A percentile compares a stretch with the other conserved stretches of the same genome.
These are phyloP conservation scores for Ceratobasidium sp. DNA, from an alignment of 1,284 basidiomycete species.

Conservation along the genomic window DNA sequence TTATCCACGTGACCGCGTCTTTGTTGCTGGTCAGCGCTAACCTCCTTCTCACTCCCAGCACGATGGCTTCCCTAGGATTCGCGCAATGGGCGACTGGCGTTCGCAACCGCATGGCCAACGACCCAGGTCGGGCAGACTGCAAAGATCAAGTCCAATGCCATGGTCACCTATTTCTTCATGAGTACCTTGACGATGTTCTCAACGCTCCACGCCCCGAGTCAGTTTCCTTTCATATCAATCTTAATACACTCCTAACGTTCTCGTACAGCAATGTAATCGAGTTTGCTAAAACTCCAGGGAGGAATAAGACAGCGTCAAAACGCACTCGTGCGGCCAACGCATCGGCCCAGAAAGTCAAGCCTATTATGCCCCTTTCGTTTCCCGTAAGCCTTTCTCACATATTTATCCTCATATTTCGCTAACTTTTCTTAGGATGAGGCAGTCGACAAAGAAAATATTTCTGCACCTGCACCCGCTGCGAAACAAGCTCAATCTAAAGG, in stretches of 20 bases:
- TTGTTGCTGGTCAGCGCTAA: slow-evolving; percentile 36
- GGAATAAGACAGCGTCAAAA: slow-evolving; percentile 70
- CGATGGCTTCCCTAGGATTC: slow-evolving; percentile 40
- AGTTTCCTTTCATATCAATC: slow-evolving; percentile 7
- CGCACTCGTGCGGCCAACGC: slow-evolving; percentile 64
- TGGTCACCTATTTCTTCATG: slow-evolving; percentile 80
- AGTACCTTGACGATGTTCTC: slow-evolving; percentile 79
- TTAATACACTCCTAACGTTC: neutral
- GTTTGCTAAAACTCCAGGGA: slow-evolving; percentile 83
- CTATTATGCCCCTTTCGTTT: slow-evolving; percentile 62
- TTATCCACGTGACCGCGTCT: slow-evolving; percentile 39
- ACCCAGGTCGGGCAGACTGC: slow-evolving; percentile 75
- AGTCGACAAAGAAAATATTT: slow-evolving; percentile 60
- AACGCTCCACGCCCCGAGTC: slow-evolving; percentile 75
- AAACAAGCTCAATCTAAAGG: slow-evolving; percentile 56
- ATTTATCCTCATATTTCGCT: slow-evolving; percentile 26
- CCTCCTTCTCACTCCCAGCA: neutral
- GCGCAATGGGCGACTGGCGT: slow-evolving; percentile 74
- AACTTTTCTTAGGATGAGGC: slow-evolving; percentile 21
- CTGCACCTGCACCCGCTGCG: slow-evolving; percentile 60
- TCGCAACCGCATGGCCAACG: slow-evolving; percentile 74
- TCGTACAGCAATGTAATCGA: slow-evolving; percentile 74
- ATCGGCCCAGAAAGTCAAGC: slow-evolving; percentile 53
- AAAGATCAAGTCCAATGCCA: slow-evolving; percentile 78
- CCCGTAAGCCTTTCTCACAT: slow-evolving; percentile 61